Conservation (phyloP, 75 land plant species). For the Chamaecyparis obtusa region DNA sequence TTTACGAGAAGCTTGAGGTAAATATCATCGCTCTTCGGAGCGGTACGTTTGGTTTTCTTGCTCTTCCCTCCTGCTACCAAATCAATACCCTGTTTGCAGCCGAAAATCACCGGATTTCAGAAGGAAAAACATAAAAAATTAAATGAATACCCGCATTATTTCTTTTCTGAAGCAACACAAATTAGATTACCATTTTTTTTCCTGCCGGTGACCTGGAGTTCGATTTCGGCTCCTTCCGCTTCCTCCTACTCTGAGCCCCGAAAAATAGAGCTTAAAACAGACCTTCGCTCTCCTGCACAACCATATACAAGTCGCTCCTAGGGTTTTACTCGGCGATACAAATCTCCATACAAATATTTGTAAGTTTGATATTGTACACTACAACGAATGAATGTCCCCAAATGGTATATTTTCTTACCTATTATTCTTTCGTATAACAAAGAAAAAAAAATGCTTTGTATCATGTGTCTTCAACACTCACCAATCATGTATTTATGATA, state of each 20-base stretch:
- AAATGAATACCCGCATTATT: not conserved
- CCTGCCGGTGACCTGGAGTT: not conserved
- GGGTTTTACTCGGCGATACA: not conserved
- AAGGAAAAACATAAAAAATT: not conserved
- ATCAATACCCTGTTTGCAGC: conserved; percentile 58
- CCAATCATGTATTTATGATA: no score
- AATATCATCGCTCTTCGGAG: conserved; percentile 73
- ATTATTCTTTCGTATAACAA: no score
- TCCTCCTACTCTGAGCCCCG: not conserved
- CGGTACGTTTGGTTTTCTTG: conserved; percentile 71
- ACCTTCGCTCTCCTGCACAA: no score
- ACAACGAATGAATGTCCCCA: no score
- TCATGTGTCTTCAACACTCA: no score
- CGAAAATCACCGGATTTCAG: not conserved
- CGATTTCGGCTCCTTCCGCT: not conserved
- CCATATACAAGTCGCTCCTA: no score
- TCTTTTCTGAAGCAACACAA: not conserved
- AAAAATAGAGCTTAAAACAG: no score
- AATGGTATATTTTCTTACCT: no score
- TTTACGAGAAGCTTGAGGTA: conserved; percentile 83
- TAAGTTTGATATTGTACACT: no score
- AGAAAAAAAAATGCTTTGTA: no score
- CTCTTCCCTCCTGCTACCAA: conserved; percentile 69
- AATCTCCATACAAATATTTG: no score
- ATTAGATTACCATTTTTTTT: not conserved